Evolutionary conservation across 2,329 filamentous ascomycete species (phyloP).

Genomic region (Ambrosiella xylebori): DNA sequence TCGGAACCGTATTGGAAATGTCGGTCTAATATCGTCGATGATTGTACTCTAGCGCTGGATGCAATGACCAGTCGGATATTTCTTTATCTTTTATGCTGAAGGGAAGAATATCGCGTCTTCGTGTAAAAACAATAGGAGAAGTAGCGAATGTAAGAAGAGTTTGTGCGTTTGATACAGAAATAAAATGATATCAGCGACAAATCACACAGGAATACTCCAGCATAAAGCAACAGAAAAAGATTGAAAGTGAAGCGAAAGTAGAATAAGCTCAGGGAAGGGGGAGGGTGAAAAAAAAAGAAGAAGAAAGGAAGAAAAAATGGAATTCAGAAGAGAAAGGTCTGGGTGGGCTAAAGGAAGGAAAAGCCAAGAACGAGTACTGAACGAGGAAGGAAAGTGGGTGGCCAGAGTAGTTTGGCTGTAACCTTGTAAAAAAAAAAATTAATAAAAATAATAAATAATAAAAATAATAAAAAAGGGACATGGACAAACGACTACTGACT

Average conservation of each 20-base stretch:
- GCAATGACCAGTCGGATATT: background rate
- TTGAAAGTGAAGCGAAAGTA: constrained; percentile 1
- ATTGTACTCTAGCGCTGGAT: background rate
- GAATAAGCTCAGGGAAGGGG: constrained; percentile 2
- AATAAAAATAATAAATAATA: too few relatives aligned
- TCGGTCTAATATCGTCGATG: background rate
- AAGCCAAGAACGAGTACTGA: constrained; percentile 2
- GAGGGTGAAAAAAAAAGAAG: constrained; percentile 8
- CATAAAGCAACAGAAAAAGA: constrained; percentile 5
- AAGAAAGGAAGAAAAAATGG: constrained; percentile 7
- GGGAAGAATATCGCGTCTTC: background rate
- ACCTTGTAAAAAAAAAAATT: constrained; percentile 4
- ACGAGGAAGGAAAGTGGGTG: constrained; percentile 10
- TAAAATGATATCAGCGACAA: background rate
- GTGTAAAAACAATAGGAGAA: constrained; percentile 4
- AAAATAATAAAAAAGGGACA: too few relatives aligned
- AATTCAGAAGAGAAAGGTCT: constrained; percentile 5
- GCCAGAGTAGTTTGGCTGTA: constrained; percentile 7
- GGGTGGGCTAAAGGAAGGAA: constrained; percentile 6
- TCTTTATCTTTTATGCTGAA: background rate
- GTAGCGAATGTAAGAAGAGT: constrained; percentile 1
- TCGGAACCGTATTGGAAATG: background rate
- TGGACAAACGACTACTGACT: background rate
- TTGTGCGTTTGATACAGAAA: constrained; percentile 1
- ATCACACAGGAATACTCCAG: background rate